Conservation (phyloP, 2,329 filamentous ascomycete genomes). For the Aspergillus clavatus region DNA sequence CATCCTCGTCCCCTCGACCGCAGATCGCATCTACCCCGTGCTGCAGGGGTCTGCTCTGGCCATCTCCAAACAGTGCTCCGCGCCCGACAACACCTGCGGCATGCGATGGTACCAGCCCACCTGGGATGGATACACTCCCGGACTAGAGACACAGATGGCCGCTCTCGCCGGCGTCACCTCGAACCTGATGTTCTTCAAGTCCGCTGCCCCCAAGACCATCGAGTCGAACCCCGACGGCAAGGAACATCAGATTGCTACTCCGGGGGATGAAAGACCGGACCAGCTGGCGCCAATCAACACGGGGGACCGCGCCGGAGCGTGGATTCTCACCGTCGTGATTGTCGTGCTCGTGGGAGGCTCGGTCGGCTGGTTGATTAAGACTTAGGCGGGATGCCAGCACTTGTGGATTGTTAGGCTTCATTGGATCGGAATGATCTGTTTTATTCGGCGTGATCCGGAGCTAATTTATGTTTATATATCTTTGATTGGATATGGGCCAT, state of each 20-base stretch:
- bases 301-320: conserved; percentile 29
- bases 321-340: conserved; percentile 26
- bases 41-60: conserved; percentile 54
- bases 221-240: conserved; percentile 49
- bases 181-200: conserved; percentile 45
- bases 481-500: too few relatives aligned
- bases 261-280: conserved; percentile 15
- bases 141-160: conserved; percentile 64
- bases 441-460: background rate
- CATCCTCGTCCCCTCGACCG: conserved; percentile 55
- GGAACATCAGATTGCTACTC: conserved; percentile 25
- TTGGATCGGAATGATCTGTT: too few relatives aligned
- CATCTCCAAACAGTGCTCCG: conserved; percentile 58
- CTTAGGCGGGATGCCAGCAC: background rate
- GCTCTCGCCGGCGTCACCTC: conserved; percentile 60
- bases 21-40: conserved; percentile 49
- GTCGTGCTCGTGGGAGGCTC: conserved; percentile 4
- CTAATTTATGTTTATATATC: background rate
- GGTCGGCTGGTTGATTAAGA: conserved; percentile 5
- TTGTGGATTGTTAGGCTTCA: too few relatives aligned
- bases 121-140: conserved; percentile 50
- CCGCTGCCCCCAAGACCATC: conserved; percentile 40
- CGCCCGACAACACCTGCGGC: conserved; percentile 54
- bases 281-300: conserved; percentile 10
- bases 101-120: conserved; percentile 52